Percentiles rank a stretch among this genome's conserved stretches.
Evolutionary conservation across 1,139 yeast species (phyloP).

Genomic region (Meyerozyma guilliermondii): DNA sequence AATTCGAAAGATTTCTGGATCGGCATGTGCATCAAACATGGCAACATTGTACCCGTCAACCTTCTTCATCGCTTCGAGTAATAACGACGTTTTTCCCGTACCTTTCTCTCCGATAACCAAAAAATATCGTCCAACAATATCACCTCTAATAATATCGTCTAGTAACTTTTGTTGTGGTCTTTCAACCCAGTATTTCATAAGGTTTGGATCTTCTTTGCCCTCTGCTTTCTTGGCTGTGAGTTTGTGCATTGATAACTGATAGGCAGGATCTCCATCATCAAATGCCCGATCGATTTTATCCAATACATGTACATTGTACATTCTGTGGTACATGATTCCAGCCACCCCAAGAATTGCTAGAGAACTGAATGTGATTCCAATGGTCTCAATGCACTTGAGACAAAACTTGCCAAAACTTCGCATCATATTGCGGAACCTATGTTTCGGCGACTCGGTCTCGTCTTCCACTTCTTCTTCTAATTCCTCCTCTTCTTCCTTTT

Average conservation of each 20-base stretch:
- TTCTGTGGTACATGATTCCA: slow-evolving; percentile 63
- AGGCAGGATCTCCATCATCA: slow-evolving; percentile 63
- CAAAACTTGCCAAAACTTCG: slow-evolving; percentile 24
- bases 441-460: slow-evolving; percentile 8
- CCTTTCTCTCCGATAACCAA: slow-evolving; percentile 81
- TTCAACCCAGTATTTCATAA: slow-evolving; percentile 52
- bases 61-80: slow-evolving; percentile 64
- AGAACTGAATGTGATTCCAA: slow-evolving; percentile 73
- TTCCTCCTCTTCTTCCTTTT: slow-evolving; percentile 10
- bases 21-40: slow-evolving; percentile 78
- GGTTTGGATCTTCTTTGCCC: slow-evolving; percentile 19
- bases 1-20: slow-evolving; percentile 76
- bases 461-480: slow-evolving; percentile 7
- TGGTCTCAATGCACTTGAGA: slow-evolving; percentile 62
- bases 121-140: slow-evolving; percentile 62
- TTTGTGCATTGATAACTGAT: slow-evolving; percentile 51
- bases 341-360: slow-evolving; percentile 66
- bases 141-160: slow-evolving; percentile 64
- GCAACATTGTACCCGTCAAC: slow-evolving; percentile 64
- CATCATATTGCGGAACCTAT: slow-evolving; percentile 8
- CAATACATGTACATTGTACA: slow-evolving; percentile 56
- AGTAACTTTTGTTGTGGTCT: slow-evolving; percentile 64
- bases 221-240: slow-evolving; percentile 29
- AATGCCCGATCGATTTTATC: slow-evolving; percentile 65
- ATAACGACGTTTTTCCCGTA: slow-evolving; percentile 75